Evolutionary conservation across 352 stramenopile species (phyloP).

Genomic region (Phytophthora palmivora): DNA sequence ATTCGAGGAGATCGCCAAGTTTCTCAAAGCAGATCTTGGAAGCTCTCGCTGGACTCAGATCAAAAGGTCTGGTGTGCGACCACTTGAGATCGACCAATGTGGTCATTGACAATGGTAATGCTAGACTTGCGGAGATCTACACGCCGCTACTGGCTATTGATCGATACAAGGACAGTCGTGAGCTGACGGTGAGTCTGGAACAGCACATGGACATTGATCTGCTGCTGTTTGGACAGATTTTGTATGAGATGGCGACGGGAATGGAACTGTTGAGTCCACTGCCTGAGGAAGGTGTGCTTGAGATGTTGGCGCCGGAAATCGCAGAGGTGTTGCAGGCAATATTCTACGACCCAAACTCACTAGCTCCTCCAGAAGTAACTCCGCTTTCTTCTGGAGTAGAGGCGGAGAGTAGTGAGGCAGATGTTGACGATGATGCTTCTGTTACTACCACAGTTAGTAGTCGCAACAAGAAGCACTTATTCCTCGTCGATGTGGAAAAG

Average conservation of each 20-base stretch:
- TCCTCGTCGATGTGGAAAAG: conserved; percentile 47
- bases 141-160: conserved; percentile 69
- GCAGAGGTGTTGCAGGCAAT: conserved; percentile 63
- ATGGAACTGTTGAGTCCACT: conserved; percentile 52
- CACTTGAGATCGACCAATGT: conserved; percentile 73
- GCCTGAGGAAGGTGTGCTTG: conserved; percentile 57
- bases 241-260: conserved; percentile 84
- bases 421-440: conserved; percentile 30
- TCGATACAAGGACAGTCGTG: conserved; percentile 55
- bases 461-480: conserved; percentile 42
- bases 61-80: conserved; percentile 74
- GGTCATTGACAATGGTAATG: conserved; percentile 65
- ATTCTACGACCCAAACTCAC: conserved; percentile 46
- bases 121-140: conserved; percentile 69
- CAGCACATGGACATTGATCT: conserved; percentile 72
- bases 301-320: conserved; percentile 62
- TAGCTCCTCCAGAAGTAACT: conserved; percentile 14
- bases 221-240: conserved; percentile 70
- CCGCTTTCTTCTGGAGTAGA: conserved; percentile 8
- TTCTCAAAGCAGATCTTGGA: conserved; percentile 68
- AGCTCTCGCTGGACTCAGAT: conserved; percentile 55
- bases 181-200: conserved; percentile 69
- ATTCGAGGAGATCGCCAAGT: conserved; percentile 61
- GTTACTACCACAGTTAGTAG: conserved; percentile 28
- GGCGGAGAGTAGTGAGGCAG: conserved; percentile 7